Conservation (phyloP, 2,329 filamentous ascomycete species). For the Botrytis porri region DNA sequence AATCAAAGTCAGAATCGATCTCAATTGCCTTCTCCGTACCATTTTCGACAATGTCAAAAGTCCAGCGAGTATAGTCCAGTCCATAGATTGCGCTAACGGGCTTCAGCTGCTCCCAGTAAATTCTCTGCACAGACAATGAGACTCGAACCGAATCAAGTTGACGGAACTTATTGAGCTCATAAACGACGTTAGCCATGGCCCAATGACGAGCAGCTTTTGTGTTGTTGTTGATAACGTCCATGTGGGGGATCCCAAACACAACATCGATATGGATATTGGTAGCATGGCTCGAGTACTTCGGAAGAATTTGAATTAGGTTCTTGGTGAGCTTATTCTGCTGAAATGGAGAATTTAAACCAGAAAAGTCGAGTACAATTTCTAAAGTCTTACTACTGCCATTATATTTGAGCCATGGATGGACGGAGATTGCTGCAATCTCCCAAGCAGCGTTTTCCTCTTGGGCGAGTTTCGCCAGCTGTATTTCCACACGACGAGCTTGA, state of each 20-base stretch:
- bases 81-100: not conserved
- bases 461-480: not conserved
- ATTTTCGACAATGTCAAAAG: not conserved
- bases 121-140: not conserved
- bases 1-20: not conserved
- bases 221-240: not conserved
- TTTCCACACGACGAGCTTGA: not conserved
- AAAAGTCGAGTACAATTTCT: not conserved
- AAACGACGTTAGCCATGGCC: not conserved
- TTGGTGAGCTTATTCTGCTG: not conserved
- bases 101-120: not conserved
- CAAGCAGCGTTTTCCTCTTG: not conserved
- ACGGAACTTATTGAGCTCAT: not conserved
- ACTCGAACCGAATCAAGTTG: not conserved
- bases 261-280: not conserved
- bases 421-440: not conserved
- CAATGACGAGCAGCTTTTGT: constrained; percentile 3
- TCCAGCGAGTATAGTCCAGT: not conserved
- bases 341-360: not conserved
- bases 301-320: not conserved
- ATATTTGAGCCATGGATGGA: not conserved
- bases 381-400: not conserved
- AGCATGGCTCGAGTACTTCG: not conserved
- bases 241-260: not conserved
- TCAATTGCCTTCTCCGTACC: not conserved